Percentiles rank a stretch among this genome's conserved stretches.
Evolutionary conservation across 2,329 filamentous ascomycete species (phyloP).

Genomic region (Colletotrichum sp.): DNA sequence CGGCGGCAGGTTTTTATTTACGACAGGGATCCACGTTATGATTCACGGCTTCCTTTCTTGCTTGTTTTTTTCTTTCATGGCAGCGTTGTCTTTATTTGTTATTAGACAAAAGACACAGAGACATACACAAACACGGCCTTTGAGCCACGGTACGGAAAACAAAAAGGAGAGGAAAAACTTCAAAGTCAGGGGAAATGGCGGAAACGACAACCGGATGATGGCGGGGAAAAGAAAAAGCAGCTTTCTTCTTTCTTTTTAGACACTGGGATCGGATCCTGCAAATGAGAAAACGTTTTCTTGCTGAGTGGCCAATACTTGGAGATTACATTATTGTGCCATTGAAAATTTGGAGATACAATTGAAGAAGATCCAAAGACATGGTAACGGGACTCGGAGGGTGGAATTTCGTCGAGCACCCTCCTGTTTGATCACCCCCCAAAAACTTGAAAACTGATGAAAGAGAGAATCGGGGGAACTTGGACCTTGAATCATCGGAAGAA

Average conservation of each 20-base stretch:
- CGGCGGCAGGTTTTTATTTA: not conserved
- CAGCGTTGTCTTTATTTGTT: not conserved
- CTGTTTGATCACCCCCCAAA: not conserved
- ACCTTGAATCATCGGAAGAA: not conserved
- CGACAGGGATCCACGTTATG: not conserved
- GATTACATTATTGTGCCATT: not conserved
- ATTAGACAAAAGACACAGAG: not conserved
- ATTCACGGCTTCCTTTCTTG: not conserved
- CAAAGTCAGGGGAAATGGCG: not conserved
- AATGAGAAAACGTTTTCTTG: not conserved
- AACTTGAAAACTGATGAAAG: not conserved
- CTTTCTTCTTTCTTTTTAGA: not conserved
- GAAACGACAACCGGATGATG: not conserved
- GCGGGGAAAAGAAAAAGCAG: not conserved
- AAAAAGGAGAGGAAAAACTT: not conserved
- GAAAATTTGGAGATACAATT: too few species aligned
- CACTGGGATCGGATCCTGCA: not conserved
- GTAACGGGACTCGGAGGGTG: not conserved
- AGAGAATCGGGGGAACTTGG: too few species aligned
- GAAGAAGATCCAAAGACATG: not conserved
- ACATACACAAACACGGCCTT: not conserved
- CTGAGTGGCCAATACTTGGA: not conserved
- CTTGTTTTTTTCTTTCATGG: not conserved
- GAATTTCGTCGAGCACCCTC: not conserved
- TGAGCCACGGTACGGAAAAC: not conserved